A percentile compares a stretch with the other conserved stretches of the same genome.
Evolutionary conservation across 495 filamentous ascomycete genomes (phyloP).

Genomic region (Gamarada debralockiae): DNA sequence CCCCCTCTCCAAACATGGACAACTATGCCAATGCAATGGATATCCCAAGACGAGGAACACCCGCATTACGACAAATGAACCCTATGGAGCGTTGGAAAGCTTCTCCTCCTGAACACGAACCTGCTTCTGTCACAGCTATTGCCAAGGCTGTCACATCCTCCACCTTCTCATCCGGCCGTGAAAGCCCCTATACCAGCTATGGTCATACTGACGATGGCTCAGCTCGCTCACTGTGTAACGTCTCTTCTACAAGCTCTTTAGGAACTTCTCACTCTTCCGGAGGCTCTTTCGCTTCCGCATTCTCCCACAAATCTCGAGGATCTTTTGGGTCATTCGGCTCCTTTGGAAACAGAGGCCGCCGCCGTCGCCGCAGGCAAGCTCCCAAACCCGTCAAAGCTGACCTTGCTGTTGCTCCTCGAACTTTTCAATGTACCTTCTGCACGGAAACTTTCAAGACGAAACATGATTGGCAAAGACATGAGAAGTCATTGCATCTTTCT

Average conservation of each 20-base stretch:
- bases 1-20: conserved; percentile 44
- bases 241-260: conserved; percentile 68
- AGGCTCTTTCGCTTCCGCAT: conserved; percentile 69
- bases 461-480: conserved; percentile 82
- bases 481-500: conserved; percentile 73
- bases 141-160: conserved; percentile 66
- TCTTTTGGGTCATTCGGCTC: conserved; percentile 67
- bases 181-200: conserved; percentile 39
- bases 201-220: conserved; percentile 63
- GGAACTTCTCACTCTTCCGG: conserved; percentile 63
- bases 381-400: conserved; percentile 39
- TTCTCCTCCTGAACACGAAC: conserved; percentile 85
- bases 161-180: conserved; percentile 39
- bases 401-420: conserved; percentile 21
- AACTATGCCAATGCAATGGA: conserved; percentile 56
- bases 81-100: conserved; percentile 83
- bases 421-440: conserved; percentile 82
- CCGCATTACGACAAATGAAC: conserved; percentile 62
- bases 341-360: conserved; percentile 68
- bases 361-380: conserved; percentile 58
- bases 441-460: conserved; percentile 76
- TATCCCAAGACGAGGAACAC: conserved; percentile 52
- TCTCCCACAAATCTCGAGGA: conserved; percentile 60
- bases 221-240: conserved; percentile 61
- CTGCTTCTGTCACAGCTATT: conserved; percentile 76